These are phyloP conservation scores for Teunomyces aglyptinius DNA, from an alignment of 805 yeast genomes.

Conservation along the genomic window DNA sequence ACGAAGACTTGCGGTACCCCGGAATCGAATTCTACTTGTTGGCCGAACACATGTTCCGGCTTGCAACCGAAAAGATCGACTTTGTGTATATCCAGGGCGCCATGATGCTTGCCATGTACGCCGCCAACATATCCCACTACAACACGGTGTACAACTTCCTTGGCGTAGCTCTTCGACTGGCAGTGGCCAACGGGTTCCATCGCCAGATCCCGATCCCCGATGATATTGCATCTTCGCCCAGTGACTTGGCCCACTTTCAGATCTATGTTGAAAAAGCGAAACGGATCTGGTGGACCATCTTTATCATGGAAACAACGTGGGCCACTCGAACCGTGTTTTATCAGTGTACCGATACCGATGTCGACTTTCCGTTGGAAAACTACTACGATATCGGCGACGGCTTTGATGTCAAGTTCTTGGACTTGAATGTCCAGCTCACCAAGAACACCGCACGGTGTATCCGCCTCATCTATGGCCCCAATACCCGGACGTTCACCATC, in stretches of 20 bases:
- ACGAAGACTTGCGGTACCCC: slow-evolving; percentile 17
- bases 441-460: slow-evolving; percentile 37
- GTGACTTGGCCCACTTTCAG: slow-evolving; percentile 4
- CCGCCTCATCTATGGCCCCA: slow-evolving; percentile 39
- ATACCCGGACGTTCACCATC: slow-evolving; percentile 36
- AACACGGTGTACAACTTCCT: slow-evolving; percentile 39
- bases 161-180: slow-evolving; percentile 39
- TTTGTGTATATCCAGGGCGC: slow-evolving; percentile 36
- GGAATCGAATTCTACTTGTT: slow-evolving; percentile 33
- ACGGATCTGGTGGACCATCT: slow-evolving; percentile 44
- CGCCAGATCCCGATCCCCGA: slow-evolving; percentile 21
- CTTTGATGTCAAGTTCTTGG: slow-evolving; percentile 30
- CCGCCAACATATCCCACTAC: slow-evolving; percentile 36
- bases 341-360: slow-evolving; percentile 43
- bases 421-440: slow-evolving; percentile 38
- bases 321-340: slow-evolving; percentile 40
- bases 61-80: slow-evolving; percentile 30
- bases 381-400: slow-evolving; percentile 24
- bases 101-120: slow-evolving; percentile 32
- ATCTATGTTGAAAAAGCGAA: slow-evolving; percentile 27
- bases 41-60: slow-evolving; percentile 31
- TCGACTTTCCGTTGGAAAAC: slow-evolving; percentile 39
- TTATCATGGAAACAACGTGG: slow-evolving; percentile 40
- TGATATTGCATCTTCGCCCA: neutral
- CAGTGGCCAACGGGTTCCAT: slow-evolving; percentile 38